Conservation (phyloP, 805 yeast species). For the Starmerella stigmatis region DNA sequence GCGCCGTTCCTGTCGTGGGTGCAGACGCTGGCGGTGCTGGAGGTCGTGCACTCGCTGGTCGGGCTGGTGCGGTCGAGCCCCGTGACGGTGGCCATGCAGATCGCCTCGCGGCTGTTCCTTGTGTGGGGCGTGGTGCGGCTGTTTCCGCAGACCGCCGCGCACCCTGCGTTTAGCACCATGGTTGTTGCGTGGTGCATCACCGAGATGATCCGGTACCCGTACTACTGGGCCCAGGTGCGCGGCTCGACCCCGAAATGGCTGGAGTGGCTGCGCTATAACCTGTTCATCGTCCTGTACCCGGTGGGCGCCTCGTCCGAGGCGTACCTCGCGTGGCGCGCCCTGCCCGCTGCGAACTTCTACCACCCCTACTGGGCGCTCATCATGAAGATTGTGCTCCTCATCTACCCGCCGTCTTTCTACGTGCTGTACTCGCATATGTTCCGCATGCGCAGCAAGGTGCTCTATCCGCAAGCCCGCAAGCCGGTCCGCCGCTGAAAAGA, state of each 20-base stretch:
- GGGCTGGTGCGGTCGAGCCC: conserved; percentile 83
- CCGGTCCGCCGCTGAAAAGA: conserved; percentile 4
- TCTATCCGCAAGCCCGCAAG: conserved; percentile 23
- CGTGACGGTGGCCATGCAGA: conserved; percentile 76
- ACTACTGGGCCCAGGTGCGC: conserved; percentile 55
- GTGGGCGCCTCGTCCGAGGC: conserved; percentile 84
- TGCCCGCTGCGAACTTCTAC: conserved; percentile 50
- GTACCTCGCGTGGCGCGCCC: conserved; percentile 54
- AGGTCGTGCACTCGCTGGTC: conserved; percentile 61
- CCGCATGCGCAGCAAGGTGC: conserved; percentile 69
- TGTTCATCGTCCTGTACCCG: conserved; percentile 78
- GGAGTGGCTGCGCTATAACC: conserved; percentile 67
- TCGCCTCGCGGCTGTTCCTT: conserved; percentile 68
- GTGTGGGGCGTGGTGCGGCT: conserved; percentile 70
- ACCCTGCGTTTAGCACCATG: conserved; percentile 49
- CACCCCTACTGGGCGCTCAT: conserved; percentile 42
- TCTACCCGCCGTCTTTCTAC: conserved; percentile 82
- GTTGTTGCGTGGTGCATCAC: conserved; percentile 84
- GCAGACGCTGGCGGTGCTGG: conserved; percentile 73
- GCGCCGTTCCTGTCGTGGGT: conserved; percentile 48
- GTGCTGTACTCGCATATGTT: conserved; percentile 80
- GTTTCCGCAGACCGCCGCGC: conserved; percentile 62
- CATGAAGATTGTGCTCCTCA: conserved; percentile 46
- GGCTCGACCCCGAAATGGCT: conserved; percentile 48
- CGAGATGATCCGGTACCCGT: conserved; percentile 83